Base-by-base conservation (phyloP, 352 stramenopile species). In the Globisporangium acanthophoron region DNA sequence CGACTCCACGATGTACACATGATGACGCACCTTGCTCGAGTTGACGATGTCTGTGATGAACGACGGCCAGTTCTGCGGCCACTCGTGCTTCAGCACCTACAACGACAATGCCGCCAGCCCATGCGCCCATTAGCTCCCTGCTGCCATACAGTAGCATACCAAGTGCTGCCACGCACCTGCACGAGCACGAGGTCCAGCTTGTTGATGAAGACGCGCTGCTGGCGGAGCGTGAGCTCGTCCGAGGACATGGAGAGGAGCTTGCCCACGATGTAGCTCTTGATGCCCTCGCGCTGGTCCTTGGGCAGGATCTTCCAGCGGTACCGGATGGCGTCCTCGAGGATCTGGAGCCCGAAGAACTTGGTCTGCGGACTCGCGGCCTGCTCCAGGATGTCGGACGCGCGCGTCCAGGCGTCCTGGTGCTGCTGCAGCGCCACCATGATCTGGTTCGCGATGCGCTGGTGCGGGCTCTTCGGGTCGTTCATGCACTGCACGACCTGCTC, bases 51-150 rank as follows among this genome's bases (percentile, higher is more conserved):
- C 94, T 21, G 88, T 86, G 70, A 99, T 99, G 73, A 99, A 99
- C 59, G 83, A 92, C 27, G 97, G 96, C 98, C 98, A 99, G 73
- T 99, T 99, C 68, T 99, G 95, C 21, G 97, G 97, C 97, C 98
- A 99, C 77, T 99, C 98, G 75, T 99, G 97, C 85, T 99, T 99
- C 52, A 99, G 74, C 56, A 99, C 97, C 70, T 98, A 24, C 21
- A 24, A 24, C 21, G 21, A 24, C 1, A 24, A 24, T 1, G 21
- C 21, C 21, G 21, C 21, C 21, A 24, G 21, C 1, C 21, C 21
- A 24, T 24, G 21, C 21, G 21, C 21, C 21, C 21, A 24, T 24
- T 24, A 24, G 21, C 21, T 24, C 21, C 21, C 21, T 24, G 21
- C 21, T 24, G 21, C 21, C 21, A 24, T 24, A 24, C 21, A 24